Conservation (phyloP, 75 land plant genomes). For the Ceratopteris richardii region DNA sequence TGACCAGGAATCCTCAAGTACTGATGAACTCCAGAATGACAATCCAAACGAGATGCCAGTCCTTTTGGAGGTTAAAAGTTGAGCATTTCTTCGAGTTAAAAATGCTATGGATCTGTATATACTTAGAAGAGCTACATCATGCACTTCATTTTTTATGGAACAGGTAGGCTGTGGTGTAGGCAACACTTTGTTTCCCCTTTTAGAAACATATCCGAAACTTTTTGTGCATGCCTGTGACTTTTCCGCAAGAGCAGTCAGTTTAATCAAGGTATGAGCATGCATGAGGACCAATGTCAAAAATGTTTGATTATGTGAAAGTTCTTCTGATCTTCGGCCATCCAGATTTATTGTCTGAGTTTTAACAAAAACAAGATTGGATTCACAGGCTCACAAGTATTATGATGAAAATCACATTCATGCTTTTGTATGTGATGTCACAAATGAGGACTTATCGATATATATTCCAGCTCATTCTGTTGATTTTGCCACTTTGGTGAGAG, state of each 20-base stretch:
- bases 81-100: no score
- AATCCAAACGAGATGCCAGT: no score
- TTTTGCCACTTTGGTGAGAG: slow-evolving; percentile 80
- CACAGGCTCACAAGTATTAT: slow-evolving; percentile 82
- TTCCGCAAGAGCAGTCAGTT: slow-evolving; percentile 75
- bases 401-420: slow-evolving; percentile 45
- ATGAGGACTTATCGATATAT: slow-evolving; percentile 46
- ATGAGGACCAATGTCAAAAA: no score
- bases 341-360: background rate
- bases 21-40: no score
- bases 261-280: slow-evolving; percentile 64
- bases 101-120: no score
- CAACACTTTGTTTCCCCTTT: slow-evolving; percentile 75
- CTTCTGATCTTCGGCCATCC: background rate
- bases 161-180: slow-evolving; percentile 99
- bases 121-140: no score
- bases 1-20: background rate
- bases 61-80: background rate
- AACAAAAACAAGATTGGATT: slow-evolving; percentile 4
- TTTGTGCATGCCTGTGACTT: slow-evolving; percentile 96
- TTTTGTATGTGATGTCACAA: slow-evolving; percentile 88
- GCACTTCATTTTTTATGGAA: background rate
- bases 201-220: slow-evolving; percentile 62
- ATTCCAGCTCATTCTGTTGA: slow-evolving; percentile 69
- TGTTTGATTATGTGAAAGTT: background rate